Evolutionary conservation across 495 filamentous ascomycete species (phyloP), one percentile per base, ranked within the genome.

Genomic region (Neohortaea acidophila): DNA sequence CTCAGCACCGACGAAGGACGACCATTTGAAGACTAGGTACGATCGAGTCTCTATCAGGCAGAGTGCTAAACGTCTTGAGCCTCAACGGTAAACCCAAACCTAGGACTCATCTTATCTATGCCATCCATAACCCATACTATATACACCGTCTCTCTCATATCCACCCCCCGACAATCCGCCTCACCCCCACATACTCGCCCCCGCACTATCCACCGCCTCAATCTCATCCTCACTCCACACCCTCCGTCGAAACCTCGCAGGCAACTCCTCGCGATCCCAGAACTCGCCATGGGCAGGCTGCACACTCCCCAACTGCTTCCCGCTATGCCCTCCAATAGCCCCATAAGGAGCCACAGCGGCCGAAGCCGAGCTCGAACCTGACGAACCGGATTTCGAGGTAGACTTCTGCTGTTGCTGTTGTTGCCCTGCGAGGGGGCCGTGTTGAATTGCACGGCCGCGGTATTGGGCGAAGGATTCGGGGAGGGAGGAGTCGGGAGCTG

Each of bases 181-280:
- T 30, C 28, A 34, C 32, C 21, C 22, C 13, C 22, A 18, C 47
- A 79, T 51, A 49, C 73, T 81, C 11, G 87, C 89, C 38, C 89
- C 89, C 20, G 84, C 91, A 21, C 79, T 80, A 71, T 94, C 85
- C 39, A 97, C 69, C 22, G 85, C 85, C 56, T 96, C 91, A 41
- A 97, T 97, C 68, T 97, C 89, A 30, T 75, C 76, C 49, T 75
- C 55, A 19, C 66, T 76, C 59, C 82, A 76, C 13, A 73, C 67
- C 11, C 69, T 63, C 37, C 87, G 68, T 50, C 79, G 73, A 66
- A 94, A 97, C 45, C 85, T 72, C 37, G 61, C 45, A 19, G 91
- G 89, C 10, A 97, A 73, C 58, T 97, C 77, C 44, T 72, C 75
- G 39, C 86, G 79, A 63, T 96, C 89, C 54, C 92, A 94, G 58